These are phyloP conservation scores for Colletotrichum brevisporum DNA, from an alignment of 2,329 filamentous ascomycete species.

Conservation along the genomic window DNA sequence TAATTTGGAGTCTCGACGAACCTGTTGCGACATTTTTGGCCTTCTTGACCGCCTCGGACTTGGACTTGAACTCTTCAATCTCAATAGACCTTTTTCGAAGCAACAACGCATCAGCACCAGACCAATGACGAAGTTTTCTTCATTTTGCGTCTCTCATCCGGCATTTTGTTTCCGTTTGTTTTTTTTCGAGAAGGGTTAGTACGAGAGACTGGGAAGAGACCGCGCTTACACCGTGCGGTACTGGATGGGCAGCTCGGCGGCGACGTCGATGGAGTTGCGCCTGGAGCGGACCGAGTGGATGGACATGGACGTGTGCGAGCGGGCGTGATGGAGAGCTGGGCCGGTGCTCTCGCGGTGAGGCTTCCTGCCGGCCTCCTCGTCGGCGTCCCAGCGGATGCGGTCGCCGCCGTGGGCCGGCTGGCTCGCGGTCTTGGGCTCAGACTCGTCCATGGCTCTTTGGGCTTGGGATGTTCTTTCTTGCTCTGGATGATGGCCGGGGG, in stretches of 20 bases:
- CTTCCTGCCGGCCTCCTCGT: conserved; percentile 48
- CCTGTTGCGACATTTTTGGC: conserved; percentile 62
- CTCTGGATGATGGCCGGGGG: neutral
- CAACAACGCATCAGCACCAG: conserved; percentile 48
- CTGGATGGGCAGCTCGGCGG: conserved; percentile 64
- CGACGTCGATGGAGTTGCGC: conserved; percentile 56
- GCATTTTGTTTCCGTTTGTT: neutral
- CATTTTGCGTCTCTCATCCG: neutral
- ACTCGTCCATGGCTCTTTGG: conserved; percentile 44
- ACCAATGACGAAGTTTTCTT: neutral
- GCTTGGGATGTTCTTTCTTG: neutral
- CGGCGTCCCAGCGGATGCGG: conserved; percentile 55
- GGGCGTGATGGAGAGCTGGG: conserved; percentile 43
- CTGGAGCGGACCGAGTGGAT: conserved; percentile 56
- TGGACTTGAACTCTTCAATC: conserved; percentile 64
- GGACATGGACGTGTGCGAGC: conserved; percentile 56
- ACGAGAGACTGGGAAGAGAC: conserved; percentile 1
- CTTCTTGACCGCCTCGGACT: conserved; percentile 54
- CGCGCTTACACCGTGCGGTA: conserved; percentile 66
- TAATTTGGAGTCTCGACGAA: conserved; percentile 42
- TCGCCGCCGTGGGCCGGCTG: conserved; percentile 42
- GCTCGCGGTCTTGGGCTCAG: conserved; percentile 43
- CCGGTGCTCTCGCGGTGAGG: conserved; percentile 28
- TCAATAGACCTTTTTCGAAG: conserved; percentile 57
- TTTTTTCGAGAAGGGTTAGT: conserved; percentile 11